A percentile compares a stretch with the other conserved stretches of the same genome.
Evolutionary conservation across 2,329 filamentous ascomycete species (phyloP).

Genomic region (Phaeoacremonium minimum): DNA sequence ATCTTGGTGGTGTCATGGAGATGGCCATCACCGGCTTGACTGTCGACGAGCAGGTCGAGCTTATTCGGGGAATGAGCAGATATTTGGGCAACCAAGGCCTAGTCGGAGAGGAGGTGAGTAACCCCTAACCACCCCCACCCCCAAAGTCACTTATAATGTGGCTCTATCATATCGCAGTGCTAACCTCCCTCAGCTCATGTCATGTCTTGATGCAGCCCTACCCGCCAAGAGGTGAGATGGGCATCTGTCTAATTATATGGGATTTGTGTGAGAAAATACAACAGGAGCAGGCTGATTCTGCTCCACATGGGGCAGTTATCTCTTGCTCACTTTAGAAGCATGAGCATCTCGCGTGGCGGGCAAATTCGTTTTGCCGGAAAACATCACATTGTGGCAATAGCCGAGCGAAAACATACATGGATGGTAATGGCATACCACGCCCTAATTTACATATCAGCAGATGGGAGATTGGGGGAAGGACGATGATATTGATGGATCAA

Average conservation of each 20-base stretch:
- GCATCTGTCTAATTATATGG: too few relatives aligned
- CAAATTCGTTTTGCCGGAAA: neutral
- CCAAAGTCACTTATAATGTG: neutral
- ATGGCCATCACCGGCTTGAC: conserved; percentile 85
- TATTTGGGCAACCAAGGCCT: conserved; percentile 64
- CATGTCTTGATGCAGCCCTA: conserved; percentile 26
- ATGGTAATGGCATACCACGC: too few relatives aligned
- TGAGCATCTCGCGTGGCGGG: neutral
- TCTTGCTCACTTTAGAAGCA: neutral
- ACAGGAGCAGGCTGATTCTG: neutral
- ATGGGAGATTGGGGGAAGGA: neutral
- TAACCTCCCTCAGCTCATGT: conserved; percentile 18
- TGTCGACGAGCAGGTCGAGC: conserved; percentile 83
- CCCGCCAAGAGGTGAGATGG: conserved; percentile 17
- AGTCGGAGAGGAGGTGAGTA: conserved; percentile 31
- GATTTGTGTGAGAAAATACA: too few relatives aligned
- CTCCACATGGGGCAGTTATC: neutral
- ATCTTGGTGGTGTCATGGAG: conserved; percentile 83
- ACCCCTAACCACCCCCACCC: too few relatives aligned
- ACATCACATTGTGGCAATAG: too few relatives aligned
- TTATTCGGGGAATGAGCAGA: conserved; percentile 60
- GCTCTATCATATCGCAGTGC: neutral
- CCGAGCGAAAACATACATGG: too few relatives aligned
- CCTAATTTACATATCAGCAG: too few relatives aligned
- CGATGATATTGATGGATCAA: neutral